Percentiles rank a stretch among this genome's conserved stretches.
These are phyloP conservation scores for Lithohypha guttulata DNA, from an alignment of 2,329 filamentous ascomycete species.

Conservation along the genomic window DNA sequence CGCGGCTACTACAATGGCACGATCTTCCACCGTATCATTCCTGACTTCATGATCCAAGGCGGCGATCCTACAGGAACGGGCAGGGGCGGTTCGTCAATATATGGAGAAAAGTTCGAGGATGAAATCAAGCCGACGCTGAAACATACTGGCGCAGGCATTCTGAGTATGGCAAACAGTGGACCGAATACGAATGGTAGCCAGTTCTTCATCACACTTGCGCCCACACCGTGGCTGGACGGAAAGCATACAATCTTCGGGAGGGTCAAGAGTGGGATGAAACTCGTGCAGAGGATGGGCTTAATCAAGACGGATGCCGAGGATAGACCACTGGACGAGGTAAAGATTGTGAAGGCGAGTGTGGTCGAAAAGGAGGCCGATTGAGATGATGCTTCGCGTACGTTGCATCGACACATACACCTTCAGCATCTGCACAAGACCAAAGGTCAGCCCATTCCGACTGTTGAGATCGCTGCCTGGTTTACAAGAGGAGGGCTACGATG, in stretches of 20 bases:
- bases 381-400: slow-evolving; percentile 28
- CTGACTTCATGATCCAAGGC: slow-evolving; percentile 91
- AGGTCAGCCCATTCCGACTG: too few relatives aligned
- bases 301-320: slow-evolving; percentile 77
- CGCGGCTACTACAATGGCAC: slow-evolving; percentile 81
- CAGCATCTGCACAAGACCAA: too few relatives aligned
- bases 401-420: too few relatives aligned
- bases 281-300: slow-evolving; percentile 79
- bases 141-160: slow-evolving; percentile 84
- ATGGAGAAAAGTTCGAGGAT: slow-evolving; percentile 87
- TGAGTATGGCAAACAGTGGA: slow-evolving; percentile 93
- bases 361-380: slow-evolving; percentile 41
- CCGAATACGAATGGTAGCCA: slow-evolving; percentile 89
- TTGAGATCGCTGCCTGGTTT: too few relatives aligned
- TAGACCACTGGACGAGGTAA: slow-evolving; percentile 69
- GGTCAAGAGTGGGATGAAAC: slow-evolving; percentile 69
- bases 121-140: slow-evolving; percentile 71
- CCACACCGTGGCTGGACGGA: slow-evolving; percentile 90
- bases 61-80: slow-evolving; percentile 92
- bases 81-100: slow-evolving; percentile 78
- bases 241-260: slow-evolving; percentile 96
- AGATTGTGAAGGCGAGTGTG: slow-evolving; percentile 62
- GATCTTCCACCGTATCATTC: slow-evolving; percentile 88
- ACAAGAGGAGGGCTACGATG: too few relatives aligned
- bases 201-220: slow-evolving; percentile 91